Evolutionary conservation across 1,284 basidiomycete species (phyloP).

Genomic region (Ustilago cynodontis): DNA sequence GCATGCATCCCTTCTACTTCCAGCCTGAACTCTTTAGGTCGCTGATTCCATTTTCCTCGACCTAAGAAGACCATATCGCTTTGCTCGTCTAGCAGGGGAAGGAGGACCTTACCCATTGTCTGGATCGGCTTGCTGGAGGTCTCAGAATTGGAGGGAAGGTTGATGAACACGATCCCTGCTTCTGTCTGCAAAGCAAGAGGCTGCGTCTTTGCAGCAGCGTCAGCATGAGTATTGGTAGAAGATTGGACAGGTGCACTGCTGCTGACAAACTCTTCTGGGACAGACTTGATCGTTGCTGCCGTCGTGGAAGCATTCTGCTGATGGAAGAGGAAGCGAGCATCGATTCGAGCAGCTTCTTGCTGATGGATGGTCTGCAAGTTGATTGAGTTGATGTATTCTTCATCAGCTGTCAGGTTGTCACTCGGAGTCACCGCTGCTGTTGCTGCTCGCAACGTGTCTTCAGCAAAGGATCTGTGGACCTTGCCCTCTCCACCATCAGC

Average conservation of each 20-base stretch:
- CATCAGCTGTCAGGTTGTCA: slow-evolving; percentile 15
- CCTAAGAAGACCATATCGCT: slow-evolving; percentile 51
- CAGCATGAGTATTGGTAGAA: neutral
- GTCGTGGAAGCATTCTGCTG: slow-evolving; percentile 32
- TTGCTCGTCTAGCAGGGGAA: slow-evolving; percentile 27
- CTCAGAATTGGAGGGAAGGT: slow-evolving; percentile 11
- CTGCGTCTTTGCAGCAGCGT: neutral
- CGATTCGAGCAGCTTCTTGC: slow-evolving; percentile 38
- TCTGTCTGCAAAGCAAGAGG: neutral
- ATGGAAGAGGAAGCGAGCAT: slow-evolving; percentile 48
- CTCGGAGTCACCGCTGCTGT: slow-evolving; percentile 1
- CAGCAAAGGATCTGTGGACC: neutral
- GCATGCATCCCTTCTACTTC: slow-evolving; percentile 43
- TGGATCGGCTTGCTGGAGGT: slow-evolving; percentile 12
- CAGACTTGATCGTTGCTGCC: slow-evolving; percentile 15
- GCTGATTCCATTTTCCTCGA: slow-evolving; percentile 49
- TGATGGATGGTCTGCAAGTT: slow-evolving; percentile 49
- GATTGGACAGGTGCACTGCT: neutral
- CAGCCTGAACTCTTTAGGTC: slow-evolving; percentile 36
- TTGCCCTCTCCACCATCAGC: neutral
- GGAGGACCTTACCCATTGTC: slow-evolving; percentile 21
- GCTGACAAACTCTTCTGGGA: slow-evolving; percentile 16
- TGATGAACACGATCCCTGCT: slow-evolving; percentile 32
- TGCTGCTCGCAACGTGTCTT: neutral
- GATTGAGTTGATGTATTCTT: slow-evolving; percentile 40